Evolutionary conservation across 768 basidiomycete species (phyloP).

Genomic region (Hypholoma fasciculare): DNA sequence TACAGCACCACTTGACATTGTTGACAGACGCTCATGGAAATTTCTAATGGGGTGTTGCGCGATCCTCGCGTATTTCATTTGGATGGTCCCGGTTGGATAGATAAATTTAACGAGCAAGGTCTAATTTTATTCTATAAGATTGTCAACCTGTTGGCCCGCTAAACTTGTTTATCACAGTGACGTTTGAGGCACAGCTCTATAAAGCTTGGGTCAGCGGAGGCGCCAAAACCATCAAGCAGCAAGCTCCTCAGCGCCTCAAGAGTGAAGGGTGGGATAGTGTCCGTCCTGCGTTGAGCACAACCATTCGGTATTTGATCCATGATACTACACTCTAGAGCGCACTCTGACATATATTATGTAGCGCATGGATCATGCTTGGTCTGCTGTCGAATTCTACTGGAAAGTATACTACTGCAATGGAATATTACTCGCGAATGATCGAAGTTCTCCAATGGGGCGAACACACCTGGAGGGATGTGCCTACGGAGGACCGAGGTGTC

Average conservation of each 20-base stretch:
- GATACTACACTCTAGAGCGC: not conserved
- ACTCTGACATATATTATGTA: slow-evolving; percentile 15
- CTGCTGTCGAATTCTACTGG: slow-evolving; percentile 24
- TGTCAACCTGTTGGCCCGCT: not conserved
- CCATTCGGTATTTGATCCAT: slow-evolving; percentile 30
- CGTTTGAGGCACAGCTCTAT: slow-evolving; percentile 25
- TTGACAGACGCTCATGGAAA: slow-evolving; percentile 25
- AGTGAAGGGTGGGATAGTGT: slow-evolving; percentile 27
- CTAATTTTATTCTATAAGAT: not conserved
- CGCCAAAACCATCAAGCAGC: slow-evolving; percentile 29
- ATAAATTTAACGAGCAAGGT: slow-evolving; percentile 39
- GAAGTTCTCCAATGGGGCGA: slow-evolving; percentile 45
- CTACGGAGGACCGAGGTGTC: slow-evolving; percentile 34
- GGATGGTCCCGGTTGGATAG: slow-evolving; percentile 30
- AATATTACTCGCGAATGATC: slow-evolving; percentile 34
- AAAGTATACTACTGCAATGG: slow-evolving; percentile 23
- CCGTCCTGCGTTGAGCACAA: slow-evolving; percentile 35
- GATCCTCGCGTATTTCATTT: slow-evolving; percentile 41
- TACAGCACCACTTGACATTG: not conserved
- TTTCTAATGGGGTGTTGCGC: slow-evolving; percentile 40
- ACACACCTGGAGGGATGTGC: slow-evolving; percentile 37
- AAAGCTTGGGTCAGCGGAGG: slow-evolving; percentile 35
- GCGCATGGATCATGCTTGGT: slow-evolving; percentile 40
- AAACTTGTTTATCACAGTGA: slow-evolving; percentile 18
- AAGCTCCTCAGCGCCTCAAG: slow-evolving; percentile 28